These are phyloP conservation scores for Didymella keratinophila DNA, from an alignment of 2,329 filamentous ascomycete genomes.

Conservation along the genomic window DNA sequence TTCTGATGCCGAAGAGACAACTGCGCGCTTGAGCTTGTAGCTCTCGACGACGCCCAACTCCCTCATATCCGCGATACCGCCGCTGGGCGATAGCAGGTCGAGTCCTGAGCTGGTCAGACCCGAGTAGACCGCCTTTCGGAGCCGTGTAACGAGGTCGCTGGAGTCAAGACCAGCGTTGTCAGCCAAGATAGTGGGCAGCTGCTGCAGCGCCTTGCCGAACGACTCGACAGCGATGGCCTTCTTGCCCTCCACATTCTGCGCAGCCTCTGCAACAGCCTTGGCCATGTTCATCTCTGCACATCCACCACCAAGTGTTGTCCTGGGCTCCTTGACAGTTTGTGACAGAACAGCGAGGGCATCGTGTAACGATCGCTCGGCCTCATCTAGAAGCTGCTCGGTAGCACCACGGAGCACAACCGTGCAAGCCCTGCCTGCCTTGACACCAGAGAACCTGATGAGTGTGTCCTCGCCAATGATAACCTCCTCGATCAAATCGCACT, in stretches of 20 bases:
- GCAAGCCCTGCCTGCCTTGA: slow-evolving; percentile 91
- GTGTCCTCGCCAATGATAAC: slow-evolving; percentile 98
- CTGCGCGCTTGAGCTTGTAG: slow-evolving; percentile 98
- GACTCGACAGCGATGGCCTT: slow-evolving; percentile 91
- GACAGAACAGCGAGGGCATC: slow-evolving; percentile 96
- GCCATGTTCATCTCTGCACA: slow-evolving; percentile 99
- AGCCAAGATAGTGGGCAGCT: slow-evolving; percentile 94
- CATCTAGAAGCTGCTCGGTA: slow-evolving; percentile 95
- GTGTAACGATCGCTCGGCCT: slow-evolving; percentile 94
- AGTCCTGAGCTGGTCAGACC: slow-evolving; percentile 92
- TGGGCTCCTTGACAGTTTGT: slow-evolving; percentile 93
- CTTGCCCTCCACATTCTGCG: slow-evolving; percentile 95
- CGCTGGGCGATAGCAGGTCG: slow-evolving; percentile 87
- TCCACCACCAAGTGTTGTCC: slow-evolving; percentile 92
- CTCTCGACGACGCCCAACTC: slow-evolving; percentile 95
- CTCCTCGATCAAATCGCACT: slow-evolving; percentile 96
- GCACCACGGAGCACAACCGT: slow-evolving; percentile 96
- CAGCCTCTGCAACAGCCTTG: slow-evolving; percentile 92
- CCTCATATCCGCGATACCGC: slow-evolving; percentile 94
- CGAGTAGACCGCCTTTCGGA: slow-evolving; percentile 94
- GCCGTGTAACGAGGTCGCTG: slow-evolving; percentile 87
- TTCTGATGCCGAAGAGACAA: slow-evolving; percentile 94
- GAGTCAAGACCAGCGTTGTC: slow-evolving; percentile 98
- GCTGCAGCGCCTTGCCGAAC: slow-evolving; percentile 87
- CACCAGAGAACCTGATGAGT: slow-evolving; percentile 95